Evolutionary conservation across 129 eudicot species (phyloP), one percentile per base, ranked within the genome.

Genomic region (carrot (Daucus carota)): DNA sequence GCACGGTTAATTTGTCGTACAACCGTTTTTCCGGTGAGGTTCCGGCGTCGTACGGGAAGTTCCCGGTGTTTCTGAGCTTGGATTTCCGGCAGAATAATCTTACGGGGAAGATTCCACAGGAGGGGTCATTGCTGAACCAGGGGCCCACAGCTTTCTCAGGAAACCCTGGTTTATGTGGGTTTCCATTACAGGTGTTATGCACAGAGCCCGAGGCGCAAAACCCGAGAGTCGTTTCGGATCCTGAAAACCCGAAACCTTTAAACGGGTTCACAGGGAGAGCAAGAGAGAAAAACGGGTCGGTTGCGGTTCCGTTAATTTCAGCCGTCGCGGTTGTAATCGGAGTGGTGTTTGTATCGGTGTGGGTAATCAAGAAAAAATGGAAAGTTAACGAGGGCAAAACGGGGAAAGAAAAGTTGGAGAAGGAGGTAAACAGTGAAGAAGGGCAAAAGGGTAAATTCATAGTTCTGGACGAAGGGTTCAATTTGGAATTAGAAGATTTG

Each of bases 71-170:
- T 79, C 84, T 94, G 2, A 89, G 97, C 36, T 82, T 94, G 69
- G 99, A 94, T 68, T 89, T 94, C 74, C 86, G 92, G 76, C 68
- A 86, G 38, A 94, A 94, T 70, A 91, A 94, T 69, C 85, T 94
- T 57, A 84, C 89, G 65, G 99, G 99, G 41, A 86, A 91, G 44
- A 86, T 94, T 22, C 99, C 99, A 11, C 80, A 83, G 73, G 92
- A 84, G 47, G 99, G 99, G 6, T 91, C 99, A 6, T 62, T 94
- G 50, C 72, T 94, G 14, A 94, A 94, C 52, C 97, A 91, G 80
- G 99, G 99, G 1, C 99, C 99, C 20, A 94, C 99, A 13, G 97
- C 99, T 5, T 94, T 94, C 69, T 79, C 90, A 2, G 99, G 96
- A 44, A 94, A 94, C 52, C 90, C 96, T 31, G 69, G 67, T 75